Base-by-base conservation (phyloP, 768 basidiomycete genomes). In the Phanerochaete sordida region DNA sequence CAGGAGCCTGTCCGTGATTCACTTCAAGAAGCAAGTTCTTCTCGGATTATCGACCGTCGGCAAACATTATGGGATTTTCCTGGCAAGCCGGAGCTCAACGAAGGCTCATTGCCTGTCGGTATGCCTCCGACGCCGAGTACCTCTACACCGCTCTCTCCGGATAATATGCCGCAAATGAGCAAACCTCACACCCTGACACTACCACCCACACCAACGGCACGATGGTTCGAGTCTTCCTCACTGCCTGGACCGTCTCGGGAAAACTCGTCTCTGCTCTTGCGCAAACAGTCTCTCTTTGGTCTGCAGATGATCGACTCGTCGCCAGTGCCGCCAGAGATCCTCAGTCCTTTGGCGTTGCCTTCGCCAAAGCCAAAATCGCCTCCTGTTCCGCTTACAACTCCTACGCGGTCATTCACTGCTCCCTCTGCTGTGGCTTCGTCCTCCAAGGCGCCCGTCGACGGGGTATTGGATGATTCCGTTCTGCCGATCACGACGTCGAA, bases 161-260 rank as follows among this genome's bases (percentile, higher is more conserved):
- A 60, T 3, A 48, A 56, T 2, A 66, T 70, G 23, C 74, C 74
- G 23, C 65, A 65, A 16, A 45, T 68, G 12, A 56, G 46, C 35
- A 72, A 67, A 39, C 44, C 65, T 0, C 61, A 65, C 19, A 70
- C 69, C 1, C 55, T 74, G 9, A 62, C 69, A 8, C 63, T 75
- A 3, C 74, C 74, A 0, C 68, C 71, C 16, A 75, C 74, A 0
- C 73, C 73, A 6, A 73, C 73, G 1, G 65, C 59, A 19, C 48
- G 66, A 33, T 65, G 65, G 61, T 72, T 70, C 56, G 68, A 66
- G 26, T 58, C 54, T 27, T 58, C 65, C 16, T 53, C 58, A 3
- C 63, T 65, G 30, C 59, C 60, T 13, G 62, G 58, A 26, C 43
- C 30, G n/a, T 12, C 39, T 4, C 53, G 35, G 24, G 28, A 59